These are phyloP conservation scores for Whalleya microplaca DNA, from an alignment of 2,329 filamentous ascomycete genomes.

Conservation along the genomic window DNA sequence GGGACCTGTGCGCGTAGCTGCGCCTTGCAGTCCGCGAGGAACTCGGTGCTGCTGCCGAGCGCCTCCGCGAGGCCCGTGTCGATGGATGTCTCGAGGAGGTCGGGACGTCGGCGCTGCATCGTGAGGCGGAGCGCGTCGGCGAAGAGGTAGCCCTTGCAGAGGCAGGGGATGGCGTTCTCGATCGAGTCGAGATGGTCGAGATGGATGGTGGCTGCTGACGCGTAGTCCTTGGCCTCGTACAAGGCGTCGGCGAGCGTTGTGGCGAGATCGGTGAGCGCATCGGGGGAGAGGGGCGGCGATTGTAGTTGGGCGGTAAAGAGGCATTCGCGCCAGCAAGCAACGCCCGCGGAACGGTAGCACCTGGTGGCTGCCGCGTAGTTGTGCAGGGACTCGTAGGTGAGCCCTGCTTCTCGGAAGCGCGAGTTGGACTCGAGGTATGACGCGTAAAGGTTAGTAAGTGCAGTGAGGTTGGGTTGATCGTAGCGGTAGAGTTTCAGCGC, in stretches of 20 bases:
- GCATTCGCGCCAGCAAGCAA: slow-evolving; percentile 83
- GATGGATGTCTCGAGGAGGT: slow-evolving; percentile 69
- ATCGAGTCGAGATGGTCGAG: slow-evolving; percentile 79
- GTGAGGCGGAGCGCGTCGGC: slow-evolving; percentile 84
- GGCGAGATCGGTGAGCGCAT: slow-evolving; percentile 71
- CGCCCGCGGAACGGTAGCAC: slow-evolving; percentile 81
- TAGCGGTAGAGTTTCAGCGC: slow-evolving; percentile 86
- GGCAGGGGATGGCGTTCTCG: slow-evolving; percentile 69
- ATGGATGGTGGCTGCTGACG: slow-evolving; percentile 77
- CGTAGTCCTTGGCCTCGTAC: slow-evolving; percentile 82
- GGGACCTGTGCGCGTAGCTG: slow-evolving; percentile 87
- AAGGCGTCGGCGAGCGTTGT: slow-evolving; percentile 75
- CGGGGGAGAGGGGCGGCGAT: slow-evolving; percentile 59
- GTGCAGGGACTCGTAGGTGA: slow-evolving; percentile 85
- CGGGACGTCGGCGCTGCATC: slow-evolving; percentile 59
- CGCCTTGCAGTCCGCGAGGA: slow-evolving; percentile 88
- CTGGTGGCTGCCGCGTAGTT: slow-evolving; percentile 76
- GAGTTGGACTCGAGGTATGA: slow-evolving; percentile 75
- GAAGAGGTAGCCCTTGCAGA: slow-evolving; percentile 88
- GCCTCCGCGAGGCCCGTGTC: slow-evolving; percentile 82
- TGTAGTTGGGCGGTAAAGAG: slow-evolving; percentile 77
- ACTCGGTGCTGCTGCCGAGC: slow-evolving; percentile 81
- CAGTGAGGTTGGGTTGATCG: slow-evolving; percentile 65
- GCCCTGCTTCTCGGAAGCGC: slow-evolving; percentile 81
- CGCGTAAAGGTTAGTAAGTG: slow-evolving; percentile 79